phyloP scores from a whole-genome alignment of 192 early-diverging fungal species.

The Piromyces finnis region DNA sequence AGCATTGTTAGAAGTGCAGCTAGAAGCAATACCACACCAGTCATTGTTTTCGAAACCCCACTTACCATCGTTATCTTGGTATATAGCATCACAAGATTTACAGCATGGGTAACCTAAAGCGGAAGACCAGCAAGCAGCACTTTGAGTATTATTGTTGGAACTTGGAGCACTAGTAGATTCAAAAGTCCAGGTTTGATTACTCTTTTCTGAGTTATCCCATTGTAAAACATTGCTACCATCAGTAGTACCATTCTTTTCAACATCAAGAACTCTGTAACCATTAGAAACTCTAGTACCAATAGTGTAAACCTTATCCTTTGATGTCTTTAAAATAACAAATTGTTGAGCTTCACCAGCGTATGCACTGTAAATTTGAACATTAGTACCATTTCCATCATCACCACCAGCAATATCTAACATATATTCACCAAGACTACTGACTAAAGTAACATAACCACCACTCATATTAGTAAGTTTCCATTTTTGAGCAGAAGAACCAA shows the following conservation, averaged over 20 bases:
- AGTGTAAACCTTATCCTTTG: not conserved
- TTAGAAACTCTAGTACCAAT: not conserved
- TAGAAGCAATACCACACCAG: not conserved
- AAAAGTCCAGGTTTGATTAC: not conserved
- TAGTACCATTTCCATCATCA: not conserved
- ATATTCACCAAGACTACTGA: not conserved
- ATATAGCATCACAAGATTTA: not conserved
- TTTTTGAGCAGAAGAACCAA: not conserved
- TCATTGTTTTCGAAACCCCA: not conserved
- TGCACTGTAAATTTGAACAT: not conserved
- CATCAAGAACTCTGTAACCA: not conserved
- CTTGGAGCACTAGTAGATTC: not conserved
- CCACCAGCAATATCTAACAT: not conserved
- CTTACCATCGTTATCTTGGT: not conserved
- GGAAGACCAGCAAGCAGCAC: not conserved
- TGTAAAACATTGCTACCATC: not conserved
- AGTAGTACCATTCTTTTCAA: not conserved
- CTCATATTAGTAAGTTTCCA: not conserved
- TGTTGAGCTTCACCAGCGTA: not conserved
- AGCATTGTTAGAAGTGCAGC: not conserved
- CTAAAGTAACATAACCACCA: not conserved
- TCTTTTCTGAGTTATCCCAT: not conserved
- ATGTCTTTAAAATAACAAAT: not conserved
- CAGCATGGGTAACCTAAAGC: not conserved
- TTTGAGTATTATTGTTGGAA: not conserved